These are phyloP conservation scores for Aspergillus neotritici DNA, from an alignment of 2,329 filamentous ascomycete species.

Conservation along the genomic window DNA sequence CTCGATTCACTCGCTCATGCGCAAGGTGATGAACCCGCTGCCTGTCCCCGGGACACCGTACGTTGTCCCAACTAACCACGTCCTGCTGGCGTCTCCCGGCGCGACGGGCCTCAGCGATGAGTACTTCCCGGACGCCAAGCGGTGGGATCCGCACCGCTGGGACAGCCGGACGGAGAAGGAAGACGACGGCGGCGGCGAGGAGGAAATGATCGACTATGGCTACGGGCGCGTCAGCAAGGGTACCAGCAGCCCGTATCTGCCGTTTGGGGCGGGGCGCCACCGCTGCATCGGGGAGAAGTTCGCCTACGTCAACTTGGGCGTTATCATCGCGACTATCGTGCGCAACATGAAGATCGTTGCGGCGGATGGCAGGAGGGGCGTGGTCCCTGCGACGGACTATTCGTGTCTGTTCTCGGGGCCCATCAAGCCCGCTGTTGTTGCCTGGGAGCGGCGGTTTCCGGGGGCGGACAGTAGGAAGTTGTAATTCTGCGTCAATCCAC, in stretches of 20 bases:
- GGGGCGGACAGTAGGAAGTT: slow-evolving; percentile 4
- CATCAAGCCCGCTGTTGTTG: slow-evolving; percentile 14
- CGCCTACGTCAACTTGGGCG: slow-evolving; percentile 63
- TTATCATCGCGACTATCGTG: slow-evolving; percentile 59
- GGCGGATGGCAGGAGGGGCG: slow-evolving; percentile 47
- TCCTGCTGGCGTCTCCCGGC: slow-evolving; percentile 74
- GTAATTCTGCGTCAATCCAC: background rate
- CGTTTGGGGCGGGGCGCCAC: slow-evolving; percentile 68
- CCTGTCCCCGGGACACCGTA: slow-evolving; percentile 53
- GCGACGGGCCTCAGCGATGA: slow-evolving; percentile 54
- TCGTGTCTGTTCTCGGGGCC: slow-evolving; percentile 28
- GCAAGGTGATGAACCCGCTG: slow-evolving; percentile 64
- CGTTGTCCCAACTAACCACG: slow-evolving; percentile 70
- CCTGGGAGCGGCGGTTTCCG: slow-evolving; percentile 14
- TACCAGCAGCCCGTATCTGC: slow-evolving; percentile 59
- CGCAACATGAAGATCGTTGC: slow-evolving; percentile 57
- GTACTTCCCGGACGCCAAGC: slow-evolving; percentile 55
- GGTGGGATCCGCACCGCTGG: slow-evolving; percentile 61
- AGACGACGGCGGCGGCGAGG: slow-evolving; percentile 44
- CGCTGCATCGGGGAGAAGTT: slow-evolving; percentile 73
- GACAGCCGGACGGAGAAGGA: slow-evolving; percentile 38
- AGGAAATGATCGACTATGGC: slow-evolving; percentile 54
- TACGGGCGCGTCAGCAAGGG: slow-evolving; percentile 58
- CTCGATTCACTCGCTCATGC: slow-evolving; percentile 68
- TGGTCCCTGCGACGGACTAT: slow-evolving; percentile 61